Percentiles rank a stretch among this genome's conserved stretches.
Evolutionary conservation across 2,329 filamentous ascomycete species (phyloP).

Genomic region (Fusarium burgessii): DNA sequence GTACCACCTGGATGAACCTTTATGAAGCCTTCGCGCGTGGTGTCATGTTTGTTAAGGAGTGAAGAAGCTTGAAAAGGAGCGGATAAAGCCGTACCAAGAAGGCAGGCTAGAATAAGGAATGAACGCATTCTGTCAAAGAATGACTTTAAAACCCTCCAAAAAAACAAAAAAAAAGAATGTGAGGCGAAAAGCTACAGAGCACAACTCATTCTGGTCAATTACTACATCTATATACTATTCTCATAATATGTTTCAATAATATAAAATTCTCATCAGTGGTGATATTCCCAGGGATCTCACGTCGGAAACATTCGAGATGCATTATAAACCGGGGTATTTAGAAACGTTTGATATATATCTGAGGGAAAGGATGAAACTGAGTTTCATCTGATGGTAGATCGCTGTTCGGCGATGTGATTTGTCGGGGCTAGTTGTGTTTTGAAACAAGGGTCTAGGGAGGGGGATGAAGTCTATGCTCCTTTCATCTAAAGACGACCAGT

Average conservation of each 20-base stretch:
- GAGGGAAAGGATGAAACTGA: slow-evolving; percentile 36
- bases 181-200: neutral
- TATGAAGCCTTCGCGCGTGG: slow-evolving; percentile 47
- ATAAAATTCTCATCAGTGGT: neutral
- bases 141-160: slow-evolving; percentile 3
- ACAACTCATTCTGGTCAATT: neutral
- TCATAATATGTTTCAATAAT: slow-evolving; percentile 6
- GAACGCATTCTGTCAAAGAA: slow-evolving; percentile 43
- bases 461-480: slow-evolving; percentile 32
- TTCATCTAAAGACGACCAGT: slow-evolving; percentile 32
- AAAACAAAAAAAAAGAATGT: slow-evolving; percentile 27
- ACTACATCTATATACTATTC: slow-evolving; percentile 25
- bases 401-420: slow-evolving; percentile 13
- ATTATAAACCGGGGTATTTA: slow-evolving; percentile 14
- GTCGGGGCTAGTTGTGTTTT: slow-evolving; percentile 19
- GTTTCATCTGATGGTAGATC: slow-evolving; percentile 12
- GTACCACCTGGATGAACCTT: slow-evolving; percentile 48
- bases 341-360: slow-evolving; percentile 34
- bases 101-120: slow-evolving; percentile 36
- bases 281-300: neutral
- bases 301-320: slow-evolving; percentile 17
- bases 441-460: slow-evolving; percentile 23
- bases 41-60: slow-evolving; percentile 15
- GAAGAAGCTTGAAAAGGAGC: slow-evolving; percentile 22
- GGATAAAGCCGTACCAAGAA: slow-evolving; percentile 37